phyloP scores from a whole-genome alignment of 1,284 basidiomycete species.

The Entoloma clypeatum region DNA sequence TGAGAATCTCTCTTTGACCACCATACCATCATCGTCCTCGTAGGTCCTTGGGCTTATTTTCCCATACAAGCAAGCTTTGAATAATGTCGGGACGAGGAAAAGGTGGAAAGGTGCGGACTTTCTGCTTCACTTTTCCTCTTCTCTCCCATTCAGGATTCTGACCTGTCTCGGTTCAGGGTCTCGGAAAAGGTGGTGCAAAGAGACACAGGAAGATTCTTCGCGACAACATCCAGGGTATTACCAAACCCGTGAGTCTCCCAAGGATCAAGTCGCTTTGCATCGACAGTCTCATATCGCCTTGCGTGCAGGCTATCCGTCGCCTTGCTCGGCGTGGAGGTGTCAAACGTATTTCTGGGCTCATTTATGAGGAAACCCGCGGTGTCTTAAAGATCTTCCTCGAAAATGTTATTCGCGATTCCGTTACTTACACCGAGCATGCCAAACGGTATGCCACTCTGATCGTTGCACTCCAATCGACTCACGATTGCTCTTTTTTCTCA shows the following conservation, averaged over 20 bases:
- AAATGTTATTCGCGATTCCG: slow-evolving; percentile 83
- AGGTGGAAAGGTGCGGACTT: slow-evolving; percentile 38
- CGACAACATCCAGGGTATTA: slow-evolving; percentile 88
- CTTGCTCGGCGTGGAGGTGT: slow-evolving; percentile 95
- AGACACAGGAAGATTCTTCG: slow-evolving; percentile 85
- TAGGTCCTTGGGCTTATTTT: background rate
- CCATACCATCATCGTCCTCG: slow-evolving; percentile 5
- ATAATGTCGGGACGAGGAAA: slow-evolving; percentile 49
- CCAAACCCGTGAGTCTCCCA: slow-evolving; percentile 55
- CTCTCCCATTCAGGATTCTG: slow-evolving; percentile 3
- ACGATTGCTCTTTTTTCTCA: slow-evolving; percentile 4
- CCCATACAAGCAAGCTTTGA: slow-evolving; percentile 12
- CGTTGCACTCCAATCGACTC: slow-evolving; percentile 1
- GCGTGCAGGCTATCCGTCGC: slow-evolving; percentile 73
- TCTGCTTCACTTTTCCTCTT: background rate
- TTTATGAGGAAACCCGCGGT: slow-evolving; percentile 23
- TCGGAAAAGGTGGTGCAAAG: slow-evolving; percentile 87
- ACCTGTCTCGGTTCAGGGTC: slow-evolving; percentile 43
- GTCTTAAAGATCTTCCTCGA: slow-evolving; percentile 64
- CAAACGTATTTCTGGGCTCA: slow-evolving; percentile 56
- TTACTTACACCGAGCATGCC: slow-evolving; percentile 91
- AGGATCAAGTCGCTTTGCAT: background rate
- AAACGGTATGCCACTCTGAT: slow-evolving; percentile 44
- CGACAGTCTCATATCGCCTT: background rate
- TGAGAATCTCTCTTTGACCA: slow-evolving; percentile 6